A percentile compares a stretch with the other conserved stretches of the same genome.
Evolutionary conservation across 805 yeast species (phyloP).

Genomic region (Priceomyces carsonii): DNA sequence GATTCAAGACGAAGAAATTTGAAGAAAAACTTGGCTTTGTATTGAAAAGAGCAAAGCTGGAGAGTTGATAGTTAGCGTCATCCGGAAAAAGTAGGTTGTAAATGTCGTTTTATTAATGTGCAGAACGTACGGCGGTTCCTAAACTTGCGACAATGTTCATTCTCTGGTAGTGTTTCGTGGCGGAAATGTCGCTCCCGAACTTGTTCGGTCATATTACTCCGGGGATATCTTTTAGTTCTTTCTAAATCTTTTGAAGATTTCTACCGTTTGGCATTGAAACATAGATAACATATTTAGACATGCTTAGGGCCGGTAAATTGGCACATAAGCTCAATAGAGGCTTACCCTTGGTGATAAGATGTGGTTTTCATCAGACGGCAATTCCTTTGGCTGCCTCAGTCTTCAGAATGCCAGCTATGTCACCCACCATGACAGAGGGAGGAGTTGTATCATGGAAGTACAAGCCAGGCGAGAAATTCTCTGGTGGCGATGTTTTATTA

Average conservation of each 20-base stretch:
- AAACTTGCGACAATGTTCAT: constrained; percentile 1
- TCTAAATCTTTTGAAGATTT: no score
- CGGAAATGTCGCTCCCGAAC: constrained; percentile 11
- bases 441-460: constrained; percentile 89
- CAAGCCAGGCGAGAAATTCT: constrained; percentile 65
- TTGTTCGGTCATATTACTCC: constrained; percentile 10
- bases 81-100: constrained; percentile 4
- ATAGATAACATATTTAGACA: no score
- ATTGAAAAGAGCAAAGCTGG: no score
- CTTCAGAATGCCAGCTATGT: constrained; percentile 97
- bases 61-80: no score
- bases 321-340: constrained; percentile 4
- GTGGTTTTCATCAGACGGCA: constrained; percentile 6
- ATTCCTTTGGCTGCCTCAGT: constrained; percentile 35
- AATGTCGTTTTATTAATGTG: not conserved
- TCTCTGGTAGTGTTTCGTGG: no score
- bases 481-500: constrained; percentile 78
- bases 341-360: not conserved
- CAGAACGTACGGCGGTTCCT: not conserved
- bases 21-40: no score
- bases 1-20: no score
- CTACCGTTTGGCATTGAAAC: no score
- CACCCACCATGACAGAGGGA: constrained; percentile 97
- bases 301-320: constrained; percentile 7
- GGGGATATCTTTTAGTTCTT: no score